Base-by-base conservation (phyloP, 495 filamentous ascomycete genomes). In the Trichoderma asperelloides region DNA sequence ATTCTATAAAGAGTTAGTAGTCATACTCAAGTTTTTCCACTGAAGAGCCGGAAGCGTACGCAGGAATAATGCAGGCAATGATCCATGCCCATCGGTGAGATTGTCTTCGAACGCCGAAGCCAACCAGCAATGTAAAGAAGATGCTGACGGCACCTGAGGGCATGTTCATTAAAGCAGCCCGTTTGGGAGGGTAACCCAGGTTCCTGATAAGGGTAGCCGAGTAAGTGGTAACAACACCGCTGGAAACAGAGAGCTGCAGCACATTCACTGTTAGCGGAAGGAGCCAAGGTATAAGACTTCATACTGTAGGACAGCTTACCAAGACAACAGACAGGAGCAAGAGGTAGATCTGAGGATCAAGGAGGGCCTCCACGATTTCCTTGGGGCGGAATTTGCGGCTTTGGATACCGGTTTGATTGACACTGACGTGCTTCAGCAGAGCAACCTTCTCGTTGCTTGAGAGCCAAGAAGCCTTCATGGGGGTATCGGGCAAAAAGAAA, bases 151-250 rank as follows among this genome's bases (percentile, higher is more conserved):
- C 76, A 0, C 86, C 86, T 0, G 81, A 84, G 0, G 86, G 86
- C 67, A 79, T 88, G 67, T 87, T 88, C 27, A 88, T 78, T 13
- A 88, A 78, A 9, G 86, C 85, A 6, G 86, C 77, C 28, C 78
- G 69, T 27, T 80, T 79, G 8, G 83, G 75, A n/a, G 62, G 62
- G 68, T 86, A 89, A 15, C 84, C 84, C 63, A 88, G 83, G 60
- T 78, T 81, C 11, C 75, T 72, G 68, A 89, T 86, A 6, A 89
- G 72, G 21, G 82, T 86, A 13, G 86, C 74, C 12, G 86, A 88
- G 69, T 87, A 88, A 15, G 82, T 86, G 1, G 85, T 85, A 23
- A 88, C 78, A 7, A 88, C 83, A 65, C 86, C 87, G 65, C 81
- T 81, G 15, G 86, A 85, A 2, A 86, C 78, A 3, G 86, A 85